Conservation (phyloP, 805 yeast genomes). For the Metschnikowia colocasiae region DNA sequence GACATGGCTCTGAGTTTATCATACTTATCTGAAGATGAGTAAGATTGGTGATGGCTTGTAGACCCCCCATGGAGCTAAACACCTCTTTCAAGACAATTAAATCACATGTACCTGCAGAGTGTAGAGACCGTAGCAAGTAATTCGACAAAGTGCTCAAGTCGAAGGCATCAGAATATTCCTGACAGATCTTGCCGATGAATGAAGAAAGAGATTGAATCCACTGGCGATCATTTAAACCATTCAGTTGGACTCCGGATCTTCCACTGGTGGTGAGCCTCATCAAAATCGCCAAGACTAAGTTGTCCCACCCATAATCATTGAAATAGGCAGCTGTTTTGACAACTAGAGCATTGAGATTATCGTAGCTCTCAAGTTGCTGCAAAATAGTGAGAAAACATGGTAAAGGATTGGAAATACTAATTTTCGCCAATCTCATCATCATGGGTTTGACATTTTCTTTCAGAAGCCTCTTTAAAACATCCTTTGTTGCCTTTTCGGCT, state of each 20-base stretch:
- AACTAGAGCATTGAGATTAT: slow-evolving; percentile 71
- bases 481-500: slow-evolving; percentile 77
- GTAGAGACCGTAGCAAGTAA: slow-evolving; percentile 61
- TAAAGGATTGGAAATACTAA: slow-evolving; percentile 73
- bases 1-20: slow-evolving; percentile 59
- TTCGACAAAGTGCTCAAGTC: slow-evolving; percentile 59
- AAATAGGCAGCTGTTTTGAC: slow-evolving; percentile 76
- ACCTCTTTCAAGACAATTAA: slow-evolving; percentile 65
- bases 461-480: slow-evolving; percentile 73
- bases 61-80: slow-evolving; percentile 72
- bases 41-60: slow-evolving; percentile 64
- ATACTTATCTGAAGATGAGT: slow-evolving; percentile 61
- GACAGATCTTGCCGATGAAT: slow-evolving; percentile 72
- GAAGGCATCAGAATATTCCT: slow-evolving; percentile 48
- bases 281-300: slow-evolving; percentile 66
- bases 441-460: slow-evolving; percentile 71
- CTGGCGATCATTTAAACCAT: slow-evolving; percentile 74
- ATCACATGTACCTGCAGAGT: slow-evolving; percentile 54
- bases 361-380: slow-evolving; percentile 87
- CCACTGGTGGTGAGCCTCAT: slow-evolving; percentile 62
- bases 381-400: slow-evolving; percentile 69
- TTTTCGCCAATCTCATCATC: slow-evolving; percentile 68
- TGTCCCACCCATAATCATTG: slow-evolving; percentile 81
- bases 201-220: slow-evolving; percentile 85
- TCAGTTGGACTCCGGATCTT: slow-evolving; percentile 64